Conservation (phyloP, 495 filamentous ascomycete species). For the Cercophora sp. region DNA sequence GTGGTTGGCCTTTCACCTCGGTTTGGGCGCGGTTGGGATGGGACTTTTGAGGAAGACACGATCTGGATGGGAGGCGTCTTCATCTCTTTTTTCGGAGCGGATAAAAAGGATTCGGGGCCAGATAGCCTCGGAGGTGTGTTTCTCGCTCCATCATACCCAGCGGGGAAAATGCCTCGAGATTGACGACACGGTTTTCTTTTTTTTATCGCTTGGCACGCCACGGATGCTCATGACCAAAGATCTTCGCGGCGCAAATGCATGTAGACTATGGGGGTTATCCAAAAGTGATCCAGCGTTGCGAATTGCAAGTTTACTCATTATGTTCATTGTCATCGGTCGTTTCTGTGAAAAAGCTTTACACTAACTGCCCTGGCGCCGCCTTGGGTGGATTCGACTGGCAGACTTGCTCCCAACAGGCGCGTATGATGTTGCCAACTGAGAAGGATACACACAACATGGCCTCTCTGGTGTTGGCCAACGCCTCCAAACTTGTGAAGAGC, state of each 20-base stretch:
- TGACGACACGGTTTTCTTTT: conserved; percentile 33
- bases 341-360: too few species aligned
- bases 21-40: conserved; percentile 20
- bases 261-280: conserved; percentile 42
- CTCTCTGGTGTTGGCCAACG: too few species aligned
- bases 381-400: too few species aligned
- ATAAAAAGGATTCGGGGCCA: conserved; percentile 22
- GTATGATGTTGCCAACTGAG: too few species aligned
- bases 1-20: conserved; percentile 31
- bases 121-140: conserved; percentile 24
- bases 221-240: conserved; percentile 31
- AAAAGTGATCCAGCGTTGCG: conserved; percentile 17
- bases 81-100: conserved; percentile 28
- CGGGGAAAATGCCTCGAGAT: conserved; percentile 32
- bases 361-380: too few species aligned
- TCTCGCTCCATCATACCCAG: conserved; percentile 23
- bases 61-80: conserved; percentile 29
- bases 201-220: conserved; percentile 29
- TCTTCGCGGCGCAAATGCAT: conserved; percentile 42
- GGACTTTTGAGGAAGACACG: conserved; percentile 18
- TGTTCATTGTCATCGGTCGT: background rate
- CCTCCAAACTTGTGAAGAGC: too few species aligned
- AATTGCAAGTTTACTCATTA: background rate
- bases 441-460: too few species aligned
- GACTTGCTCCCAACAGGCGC: too few species aligned